Evolutionary conservation across 2,329 filamentous ascomycete species (phyloP), one percentile per base, ranked within the genome.

Genomic region (Colletotrichum lini): DNA sequence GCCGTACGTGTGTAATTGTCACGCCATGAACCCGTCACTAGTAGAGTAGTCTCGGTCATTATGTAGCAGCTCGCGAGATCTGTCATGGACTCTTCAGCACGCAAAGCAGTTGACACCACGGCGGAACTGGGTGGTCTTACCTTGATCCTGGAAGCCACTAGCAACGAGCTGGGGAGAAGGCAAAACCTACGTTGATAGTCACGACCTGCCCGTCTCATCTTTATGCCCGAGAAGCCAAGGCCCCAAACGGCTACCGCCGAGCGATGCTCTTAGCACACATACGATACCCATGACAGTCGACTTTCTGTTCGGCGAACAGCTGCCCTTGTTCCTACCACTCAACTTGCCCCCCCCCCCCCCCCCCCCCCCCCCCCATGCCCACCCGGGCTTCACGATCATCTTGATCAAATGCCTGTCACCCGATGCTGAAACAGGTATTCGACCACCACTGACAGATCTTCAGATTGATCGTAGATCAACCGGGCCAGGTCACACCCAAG

Each of bases 1-100:
- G 61, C 88, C 89, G 74, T 92, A 92, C 0, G 89, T 89, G 45
- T 92, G 74, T 92, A 92, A 0, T 89, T 89, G 45, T 92, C 86
- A 18, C 90, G 86, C 81, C 89, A 92, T 4, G 30, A 92, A 78
- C 0, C 88, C 88, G 61, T 91, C 88, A 9, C 4, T 80, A 80
- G 2, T 85, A 30, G 26, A 30, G 26, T 88, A 70, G 92, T 88
- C 44, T 83, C 85, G 1, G 89, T 89, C 2, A 87, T 88, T 88
- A 91, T 90, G 59, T 78, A 84, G 78, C 87, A 91, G 75, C 92
- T 82, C 30, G 88, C 85, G 0, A 89, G 89, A 73, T 92, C 84
- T 26, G 91, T 82, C 69, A 90, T 88, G 77, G 91, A 91, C 77
- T 90, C 26, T 90, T 12, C 85, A 84, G 73, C 90, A 87, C 62